These are phyloP conservation scores for Effrenium voratum DNA, from an alignment of 73 alveolate species.

Conservation along the genomic window DNA sequence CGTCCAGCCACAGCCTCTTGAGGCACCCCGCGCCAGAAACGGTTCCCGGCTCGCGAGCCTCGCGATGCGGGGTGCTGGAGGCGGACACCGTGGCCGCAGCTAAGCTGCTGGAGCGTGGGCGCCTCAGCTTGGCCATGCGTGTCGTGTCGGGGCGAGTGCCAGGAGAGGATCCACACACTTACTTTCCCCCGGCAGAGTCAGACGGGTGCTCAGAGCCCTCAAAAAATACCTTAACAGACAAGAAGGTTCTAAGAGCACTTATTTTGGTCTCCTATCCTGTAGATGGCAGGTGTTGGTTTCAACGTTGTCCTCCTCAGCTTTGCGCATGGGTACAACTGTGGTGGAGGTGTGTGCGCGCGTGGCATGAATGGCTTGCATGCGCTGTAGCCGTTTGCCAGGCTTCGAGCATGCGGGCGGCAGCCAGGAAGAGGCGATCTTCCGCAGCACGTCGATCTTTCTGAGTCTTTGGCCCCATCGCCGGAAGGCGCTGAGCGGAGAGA, in stretches of 20 bases:
- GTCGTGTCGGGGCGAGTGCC: too few relatives aligned
- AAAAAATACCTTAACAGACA: too few relatives aligned
- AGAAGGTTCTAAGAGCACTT: too few relatives aligned
- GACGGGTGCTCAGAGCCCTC: too few relatives aligned
- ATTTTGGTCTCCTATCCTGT: too few relatives aligned
- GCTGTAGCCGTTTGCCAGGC: background rate
- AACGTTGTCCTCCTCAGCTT: conserved; percentile 12
- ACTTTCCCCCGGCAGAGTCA: too few relatives aligned
- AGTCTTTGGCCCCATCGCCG: conserved; percentile 81
- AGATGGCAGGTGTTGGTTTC: background rate
- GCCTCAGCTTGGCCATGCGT: conserved; percentile 38
- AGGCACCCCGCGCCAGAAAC: too few relatives aligned
- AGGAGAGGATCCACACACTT: too few relatives aligned
- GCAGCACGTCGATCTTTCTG: conserved; percentile 40
- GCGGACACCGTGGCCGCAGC: conserved; percentile 8
- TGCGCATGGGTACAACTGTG: conserved; percentile 82
- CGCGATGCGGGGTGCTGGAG: background rate
- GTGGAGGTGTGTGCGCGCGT: conserved; percentile 23
- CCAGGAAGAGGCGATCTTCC: conserved; percentile 82
- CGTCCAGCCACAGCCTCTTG: too few relatives aligned
- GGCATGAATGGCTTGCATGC: background rate
- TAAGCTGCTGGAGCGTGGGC: background rate
- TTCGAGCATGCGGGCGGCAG: conserved; percentile 84
- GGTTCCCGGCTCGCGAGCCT: background rate
- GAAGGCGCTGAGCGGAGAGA: background rate